A percentile compares a stretch with the other conserved stretches of the same genome.
These are phyloP conservation scores for Fusarium incarnatum DNA, from an alignment of 2,329 filamentous ascomycete genomes.

Conservation along the genomic window DNA sequence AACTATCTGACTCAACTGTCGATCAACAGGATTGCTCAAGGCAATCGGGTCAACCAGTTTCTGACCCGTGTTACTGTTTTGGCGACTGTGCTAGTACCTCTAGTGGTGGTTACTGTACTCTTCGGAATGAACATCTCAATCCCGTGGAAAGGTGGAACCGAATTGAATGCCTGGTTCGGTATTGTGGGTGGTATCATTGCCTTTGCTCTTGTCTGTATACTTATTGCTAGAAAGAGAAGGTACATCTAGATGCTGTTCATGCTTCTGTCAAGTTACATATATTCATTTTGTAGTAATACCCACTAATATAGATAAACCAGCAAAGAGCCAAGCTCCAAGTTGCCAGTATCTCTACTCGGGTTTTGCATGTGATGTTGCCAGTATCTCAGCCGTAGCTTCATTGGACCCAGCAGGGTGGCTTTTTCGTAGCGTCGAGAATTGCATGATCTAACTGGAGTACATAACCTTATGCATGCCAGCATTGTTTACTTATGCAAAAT, in stretches of 20 bases:
- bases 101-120: conserved; percentile 89
- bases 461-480: neutral
- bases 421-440: no score
- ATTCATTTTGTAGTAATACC: fast-evolving
- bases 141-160: conserved; percentile 67
- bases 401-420: no score
- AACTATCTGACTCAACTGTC: conserved; percentile 96
- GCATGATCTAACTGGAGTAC: fast-evolving
- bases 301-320: fast-evolving
- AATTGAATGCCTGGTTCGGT: conserved; percentile 55
- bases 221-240: neutral
- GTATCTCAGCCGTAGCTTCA: no score
- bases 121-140: conserved; percentile 90
- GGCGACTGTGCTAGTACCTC: conserved; percentile 91
- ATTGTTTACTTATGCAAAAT: neutral
- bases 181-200: conserved; percentile 59
- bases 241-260: neutral
- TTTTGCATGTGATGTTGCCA: no score
- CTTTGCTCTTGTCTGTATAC: conserved; percentile 49
- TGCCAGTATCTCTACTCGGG: no score
- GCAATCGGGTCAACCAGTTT: conserved; percentile 87
- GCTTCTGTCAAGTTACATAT: no score
- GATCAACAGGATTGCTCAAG: conserved; percentile 89
- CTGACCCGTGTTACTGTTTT: conserved; percentile 95
- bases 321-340: fast-evolving